phyloP scores from a whole-genome alignment of 2,329 filamentous ascomycete species.

The Lasiodiplodia gonubiensis region DNA sequence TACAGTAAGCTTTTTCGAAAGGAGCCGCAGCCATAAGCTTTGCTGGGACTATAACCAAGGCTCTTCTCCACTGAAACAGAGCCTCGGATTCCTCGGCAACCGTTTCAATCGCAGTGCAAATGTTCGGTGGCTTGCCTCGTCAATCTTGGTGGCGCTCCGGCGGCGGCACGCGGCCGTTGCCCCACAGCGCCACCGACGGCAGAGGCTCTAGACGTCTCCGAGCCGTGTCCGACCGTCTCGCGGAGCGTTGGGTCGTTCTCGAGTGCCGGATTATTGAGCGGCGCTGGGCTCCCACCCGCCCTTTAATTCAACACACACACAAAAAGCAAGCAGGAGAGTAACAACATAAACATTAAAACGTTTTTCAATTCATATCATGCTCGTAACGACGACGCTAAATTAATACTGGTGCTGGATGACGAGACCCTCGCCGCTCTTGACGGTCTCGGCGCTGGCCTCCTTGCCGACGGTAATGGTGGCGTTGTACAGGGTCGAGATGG shows the following conservation, averaged over 20 bases:
- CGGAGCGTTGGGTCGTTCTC: not conserved
- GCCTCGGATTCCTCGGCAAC: too few species aligned
- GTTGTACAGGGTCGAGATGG: slow-evolving; percentile 7
- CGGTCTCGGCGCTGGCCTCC: slow-evolving; percentile 7
- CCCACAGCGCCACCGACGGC: not conserved
- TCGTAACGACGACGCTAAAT: not conserved
- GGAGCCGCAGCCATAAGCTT: not conserved
- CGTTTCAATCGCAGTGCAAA: not conserved
- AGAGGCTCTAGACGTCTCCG: not conserved
- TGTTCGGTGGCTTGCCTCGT: not conserved
- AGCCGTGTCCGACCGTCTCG: not conserved
- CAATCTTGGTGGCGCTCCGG: not conserved
- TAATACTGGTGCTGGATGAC: slow-evolving; percentile 8
- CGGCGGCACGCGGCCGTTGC: too few species aligned
- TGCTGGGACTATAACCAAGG: too few species aligned
- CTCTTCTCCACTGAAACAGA: too few species aligned
- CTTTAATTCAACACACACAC: too few species aligned
- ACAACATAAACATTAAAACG: not conserved
- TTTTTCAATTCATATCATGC: too few species aligned
- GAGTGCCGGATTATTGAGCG: too few species aligned
- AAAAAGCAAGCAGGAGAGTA: not conserved
- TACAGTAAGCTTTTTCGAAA: too few species aligned
- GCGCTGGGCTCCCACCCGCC: too few species aligned
- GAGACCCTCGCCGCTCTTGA: slow-evolving; percentile 5
- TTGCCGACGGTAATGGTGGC: slow-evolving; percentile 10